Conservation (phyloP, 1,284 basidiomycete genomes). For the Ceratobasidium sp. region DNA sequence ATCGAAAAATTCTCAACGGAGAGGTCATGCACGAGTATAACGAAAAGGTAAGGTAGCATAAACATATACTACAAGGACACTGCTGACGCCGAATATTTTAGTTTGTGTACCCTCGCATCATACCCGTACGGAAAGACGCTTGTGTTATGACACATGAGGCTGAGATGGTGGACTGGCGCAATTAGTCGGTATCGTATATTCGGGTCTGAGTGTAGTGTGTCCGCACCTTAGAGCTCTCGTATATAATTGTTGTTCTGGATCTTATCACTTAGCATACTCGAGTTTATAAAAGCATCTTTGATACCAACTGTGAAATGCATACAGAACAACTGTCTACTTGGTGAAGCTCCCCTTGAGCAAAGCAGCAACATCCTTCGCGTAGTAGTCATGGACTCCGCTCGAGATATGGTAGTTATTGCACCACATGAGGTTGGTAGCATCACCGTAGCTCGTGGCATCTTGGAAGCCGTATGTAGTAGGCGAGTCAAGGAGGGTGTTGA, state of each 20-base stretch:
- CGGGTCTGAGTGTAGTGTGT: neutral
- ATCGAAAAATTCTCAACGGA: constrained; percentile 78
- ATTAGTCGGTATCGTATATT: neutral
- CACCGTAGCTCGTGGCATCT: constrained; percentile 47
- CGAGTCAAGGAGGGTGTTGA: constrained; percentile 44
- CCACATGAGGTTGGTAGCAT: constrained; percentile 45
- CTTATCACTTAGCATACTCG: neutral
- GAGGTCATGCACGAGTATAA: constrained; percentile 92
- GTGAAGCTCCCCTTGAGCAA: constrained; percentile 42
- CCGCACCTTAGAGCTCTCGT: neutral
- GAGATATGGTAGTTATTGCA: constrained; percentile 49
- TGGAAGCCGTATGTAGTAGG: constrained; percentile 47
- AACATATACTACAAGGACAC: constrained; percentile 54
- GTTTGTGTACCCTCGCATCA: constrained; percentile 86
- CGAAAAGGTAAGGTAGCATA: constrained; percentile 63
- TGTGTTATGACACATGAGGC: constrained; percentile 88
- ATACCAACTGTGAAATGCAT: constrained; percentile 2
- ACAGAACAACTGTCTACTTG: neutral
- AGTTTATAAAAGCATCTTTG: constrained; percentile 3
- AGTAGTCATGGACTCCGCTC: constrained; percentile 27
- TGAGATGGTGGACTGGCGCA: constrained; percentile 68
- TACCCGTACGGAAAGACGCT: constrained; percentile 79
- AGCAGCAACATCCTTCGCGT: constrained; percentile 35
- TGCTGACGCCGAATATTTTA: constrained; percentile 54
- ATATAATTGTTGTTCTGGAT: neutral